A percentile compares a stretch with the other conserved stretches of the same genome.
Conservation (phyloP, 768 basidiomycete genomes). For the Pisolithus sp. region DNA sequence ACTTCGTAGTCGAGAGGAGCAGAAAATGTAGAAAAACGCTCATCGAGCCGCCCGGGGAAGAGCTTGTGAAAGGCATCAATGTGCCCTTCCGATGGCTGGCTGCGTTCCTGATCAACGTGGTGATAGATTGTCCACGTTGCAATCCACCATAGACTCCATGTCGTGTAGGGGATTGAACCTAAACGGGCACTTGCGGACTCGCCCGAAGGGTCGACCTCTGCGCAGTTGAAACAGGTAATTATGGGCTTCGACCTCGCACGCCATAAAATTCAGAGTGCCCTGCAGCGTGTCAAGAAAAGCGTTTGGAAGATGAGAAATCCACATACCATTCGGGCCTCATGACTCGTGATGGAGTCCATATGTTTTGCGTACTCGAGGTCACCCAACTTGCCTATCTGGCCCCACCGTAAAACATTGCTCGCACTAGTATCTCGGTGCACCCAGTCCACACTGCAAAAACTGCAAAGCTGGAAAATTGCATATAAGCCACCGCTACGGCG, state of each 20-base stretch:
- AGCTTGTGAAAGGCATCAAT: neutral
- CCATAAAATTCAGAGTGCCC: neutral
- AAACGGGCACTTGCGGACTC: neutral
- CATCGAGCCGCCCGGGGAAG: neutral
- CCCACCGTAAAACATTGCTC: neutral
- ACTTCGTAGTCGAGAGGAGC: neutral
- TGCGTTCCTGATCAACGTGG: neutral
- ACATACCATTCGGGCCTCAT: neutral
- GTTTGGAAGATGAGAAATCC: neutral
- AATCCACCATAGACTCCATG: neutral
- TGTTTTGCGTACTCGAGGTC: neutral
- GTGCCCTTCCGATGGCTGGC: neutral
- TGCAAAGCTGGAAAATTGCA: neutral
- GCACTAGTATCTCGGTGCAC: neutral
- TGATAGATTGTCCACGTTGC: neutral
- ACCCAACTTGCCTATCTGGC: neutral
- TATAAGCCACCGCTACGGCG: neutral
- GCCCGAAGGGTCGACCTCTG: no score
- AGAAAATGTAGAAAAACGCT: neutral
- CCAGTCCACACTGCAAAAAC: neutral
- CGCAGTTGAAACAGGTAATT: neutral
- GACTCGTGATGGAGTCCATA: neutral
- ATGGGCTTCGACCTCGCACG: neutral
- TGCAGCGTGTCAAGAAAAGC: neutral
- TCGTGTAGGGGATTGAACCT: neutral